phyloP scores from a whole-genome alignment of 345 rosid species.

The Populus simonii region DNA sequence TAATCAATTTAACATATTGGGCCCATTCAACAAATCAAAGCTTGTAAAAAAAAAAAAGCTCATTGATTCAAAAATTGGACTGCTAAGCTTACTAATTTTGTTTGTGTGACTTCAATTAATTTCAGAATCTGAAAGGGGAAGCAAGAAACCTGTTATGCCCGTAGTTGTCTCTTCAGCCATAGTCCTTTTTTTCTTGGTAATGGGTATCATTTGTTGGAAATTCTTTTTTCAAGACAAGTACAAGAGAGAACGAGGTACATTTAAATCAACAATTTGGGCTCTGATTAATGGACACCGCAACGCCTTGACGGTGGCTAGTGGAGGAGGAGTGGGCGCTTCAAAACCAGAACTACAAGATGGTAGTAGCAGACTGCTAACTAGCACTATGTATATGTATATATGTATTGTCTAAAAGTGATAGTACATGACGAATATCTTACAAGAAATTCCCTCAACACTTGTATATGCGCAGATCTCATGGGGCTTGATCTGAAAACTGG shows the following conservation, averaged over 20 bases:
- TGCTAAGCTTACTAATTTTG: background rate
- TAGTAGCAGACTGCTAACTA: too few relatives aligned
- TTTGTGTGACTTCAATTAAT: background rate
- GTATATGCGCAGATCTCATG: conserved; percentile 5
- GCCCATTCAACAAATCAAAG: too few relatives aligned
- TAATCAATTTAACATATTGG: too few relatives aligned
- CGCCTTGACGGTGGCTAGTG: too few relatives aligned
- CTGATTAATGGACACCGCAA: too few relatives aligned
- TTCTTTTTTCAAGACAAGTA: conserved; percentile 7
- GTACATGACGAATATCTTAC: too few relatives aligned
- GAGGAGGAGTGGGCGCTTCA: too few relatives aligned
- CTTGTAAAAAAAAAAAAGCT: too few relatives aligned
- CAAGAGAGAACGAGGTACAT: conserved; percentile 4
- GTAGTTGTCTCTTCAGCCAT: conserved; percentile 3
- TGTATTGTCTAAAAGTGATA: too few relatives aligned
- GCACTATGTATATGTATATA: too few relatives aligned
- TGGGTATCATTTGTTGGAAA: conserved; percentile 23
- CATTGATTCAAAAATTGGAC: background rate
- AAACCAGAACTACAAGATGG: too few relatives aligned
- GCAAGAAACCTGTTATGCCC: background rate
- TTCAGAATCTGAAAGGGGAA: background rate
- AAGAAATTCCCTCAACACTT: background rate
- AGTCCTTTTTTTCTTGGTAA: background rate
- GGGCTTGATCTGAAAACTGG: conserved; percentile 20
- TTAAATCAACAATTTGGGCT: background rate